Base-by-base conservation (phyloP, 2,329 filamentous ascomycete genomes). In the Exserohilum rostratum region DNA sequence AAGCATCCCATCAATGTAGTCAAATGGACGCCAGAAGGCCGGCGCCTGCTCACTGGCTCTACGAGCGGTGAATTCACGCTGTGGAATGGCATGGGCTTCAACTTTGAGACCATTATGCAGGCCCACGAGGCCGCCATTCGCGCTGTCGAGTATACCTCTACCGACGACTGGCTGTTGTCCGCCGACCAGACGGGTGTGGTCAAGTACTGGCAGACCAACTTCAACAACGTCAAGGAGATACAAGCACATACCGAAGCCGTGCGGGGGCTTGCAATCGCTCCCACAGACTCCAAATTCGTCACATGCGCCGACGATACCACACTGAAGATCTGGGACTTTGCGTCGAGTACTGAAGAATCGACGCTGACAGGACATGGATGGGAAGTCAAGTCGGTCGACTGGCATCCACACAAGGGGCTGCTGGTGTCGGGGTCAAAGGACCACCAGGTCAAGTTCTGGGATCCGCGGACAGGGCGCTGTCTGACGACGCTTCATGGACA, bases 51-150 rank as follows among this genome's bases (percentile, higher is more conserved):
- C 72, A 98, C 95, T 0, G 95, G 92, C 18, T 96, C 93, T 0
- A 96, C 92, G 64, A 98, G 93, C 73, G 95, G 95, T 70, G 95
- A 99, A 74, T 99, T 99, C 69, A 99, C 96, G 34, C 78, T 99
- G 3, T 99, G 95, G 95, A 99, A 99, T 74, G 95, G 95, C 60
- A 98, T 93, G 38, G 93, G 92, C 20, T 99, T 99, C 84, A 98
- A 99, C 76, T 99, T 99, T 68, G 95, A 99, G 79, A 98, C 95
- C 3, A 97, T 99, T 25, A 97, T 97, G 90, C 93, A 96, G 75
- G 93, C 93, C 34, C 93, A 98, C 76, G 93, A 97, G 76, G 87
- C 88, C 50, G 90, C 91, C 33, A 92, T 96, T 62, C 86, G 91
- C 65, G 88, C 90, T 9, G 82, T 93, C 40, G 86, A 87, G 61